Evolutionary conservation across 169 alveolate species (phyloP), one percentile per base, ranked within the genome.

Genomic region (Plasmodium vinckei): DNA sequence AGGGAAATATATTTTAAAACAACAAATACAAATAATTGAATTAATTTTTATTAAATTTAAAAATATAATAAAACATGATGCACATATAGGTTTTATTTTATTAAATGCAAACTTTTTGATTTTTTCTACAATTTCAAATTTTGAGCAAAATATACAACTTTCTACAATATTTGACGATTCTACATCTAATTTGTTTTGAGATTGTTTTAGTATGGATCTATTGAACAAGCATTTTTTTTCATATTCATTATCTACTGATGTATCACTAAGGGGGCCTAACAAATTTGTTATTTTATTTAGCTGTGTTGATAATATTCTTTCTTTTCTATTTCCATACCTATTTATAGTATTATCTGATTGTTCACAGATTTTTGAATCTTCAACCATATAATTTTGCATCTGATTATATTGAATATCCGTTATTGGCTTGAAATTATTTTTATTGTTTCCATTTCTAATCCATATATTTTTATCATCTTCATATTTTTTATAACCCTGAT

Each of bases 21-120:
- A 73, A 15, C 64, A 60, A 46, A 73, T 59, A 49, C 87, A 73
- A 12, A 73, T 51, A 25, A 46, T 10, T 59, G 87, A 27, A 9
- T 60, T 59, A 0, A 23, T n/a, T 7, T 44, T 25, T 9, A 73
- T 15, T 47, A 73, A 73, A 73, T 73, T 73, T 27, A 59, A 59
- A 49, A 73, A 73, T 21, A 15, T 60, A 46, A 23, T 21, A 44
- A 73, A 73, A 60, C 87, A 73, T 13, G 68, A 42, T 47, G 61
- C 61, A 63, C 87, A 73, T 51, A 73, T 17, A 10, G 68, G 87
- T 60, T 73, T 73, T 44, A 73, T 49, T 39, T 44, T 63, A 73
- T 46, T 59, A n/a, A 47, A 63, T 13, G 25, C 15, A 1, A 51
- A 12, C 46, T 73, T 44, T 60, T 59, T 73, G 15, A 73, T 59